Evolutionary conservation across 140 eudicot genomes (phyloP), one percentile per base, ranked within the genome.

Genomic region (Cichorium intybus): DNA sequence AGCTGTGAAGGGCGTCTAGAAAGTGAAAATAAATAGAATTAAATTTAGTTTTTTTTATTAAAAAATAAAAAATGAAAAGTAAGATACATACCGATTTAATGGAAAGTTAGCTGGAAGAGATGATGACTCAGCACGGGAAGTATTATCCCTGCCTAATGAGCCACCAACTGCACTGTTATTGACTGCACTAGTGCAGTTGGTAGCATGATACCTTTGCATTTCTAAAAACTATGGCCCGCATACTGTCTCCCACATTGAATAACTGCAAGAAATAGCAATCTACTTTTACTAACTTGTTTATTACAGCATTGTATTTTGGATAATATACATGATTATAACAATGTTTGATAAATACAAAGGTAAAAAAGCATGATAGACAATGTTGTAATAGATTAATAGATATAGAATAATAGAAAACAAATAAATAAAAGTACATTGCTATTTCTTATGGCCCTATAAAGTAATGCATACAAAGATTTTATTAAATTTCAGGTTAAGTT

Each of bases 121-220:
- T 47, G 97, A 84, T 9, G 95, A 82, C 60, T 89, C 97, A 49
- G 83, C 75, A 61, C 97, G 91, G 64, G 86, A 70, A 17, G 80
- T 48, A 66, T 93, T 48, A 69, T 93, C 99, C 78, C 93, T 85
- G 29, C 84, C 71, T 60, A 90, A 80, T 52, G 84, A 46, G 73
- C 94, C 97, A 62, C 87, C 83, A 75, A 83, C 77, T 23, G 82
- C 81, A 81, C 83, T 74, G 87, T 84, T 94, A 84, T 94, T 94
- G 58, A 89, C 95, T 78, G 97, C 99, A 86, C 90, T 86, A 80
- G 86, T 93, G 97, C 93, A 81, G 95, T 83, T 85, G 81, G 78
- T 74, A 84, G 80, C 82, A 80, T 88, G 97, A 93, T 79, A 94
- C 87, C 97, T 86, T 89, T 94, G 99, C 99, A 94, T 94, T 79